These are phyloP conservation scores for Ceratobasidium sp. DNA, from an alignment of 1,284 basidiomycete genomes.

Conservation along the genomic window DNA sequence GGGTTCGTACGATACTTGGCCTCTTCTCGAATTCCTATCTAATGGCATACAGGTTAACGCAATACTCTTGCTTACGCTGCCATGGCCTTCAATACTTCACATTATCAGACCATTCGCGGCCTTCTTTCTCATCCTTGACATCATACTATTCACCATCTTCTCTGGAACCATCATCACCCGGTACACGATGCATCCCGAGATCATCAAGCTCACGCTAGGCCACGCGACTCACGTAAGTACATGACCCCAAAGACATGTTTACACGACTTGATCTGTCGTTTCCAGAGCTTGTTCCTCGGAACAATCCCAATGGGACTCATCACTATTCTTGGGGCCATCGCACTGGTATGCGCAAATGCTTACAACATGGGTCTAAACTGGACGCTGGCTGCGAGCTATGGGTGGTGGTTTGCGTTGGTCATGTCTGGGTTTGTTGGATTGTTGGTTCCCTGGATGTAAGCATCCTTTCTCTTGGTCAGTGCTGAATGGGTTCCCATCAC, in stretches of 20 bases:
- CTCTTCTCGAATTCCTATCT: background rate
- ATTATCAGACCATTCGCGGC: constrained; percentile 28
- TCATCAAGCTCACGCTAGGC: constrained; percentile 26
- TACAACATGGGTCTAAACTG: constrained; percentile 18
- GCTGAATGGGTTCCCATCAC: background rate
- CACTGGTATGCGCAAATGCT: constrained; percentile 25
- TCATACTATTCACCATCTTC: constrained; percentile 16
- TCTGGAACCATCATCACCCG: constrained; percentile 17
- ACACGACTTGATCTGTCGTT: background rate
- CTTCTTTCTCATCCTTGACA: constrained; percentile 23
- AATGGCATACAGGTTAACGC: constrained; percentile 8
- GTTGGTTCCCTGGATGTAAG: constrained; percentile 35
- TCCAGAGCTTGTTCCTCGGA: constrained; percentile 32
- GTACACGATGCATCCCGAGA: constrained; percentile 33
- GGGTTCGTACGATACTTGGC: background rate
- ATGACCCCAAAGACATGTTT: background rate
- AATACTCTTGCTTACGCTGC: constrained; percentile 17
- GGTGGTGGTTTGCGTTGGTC: constrained; percentile 36
- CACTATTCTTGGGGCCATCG: constrained; percentile 31
- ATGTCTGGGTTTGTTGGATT: constrained; percentile 31
- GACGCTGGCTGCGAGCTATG: constrained; percentile 31
- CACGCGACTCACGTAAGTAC: constrained; percentile 28
- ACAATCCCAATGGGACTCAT: constrained; percentile 35
- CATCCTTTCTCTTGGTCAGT: background rate
- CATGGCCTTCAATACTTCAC: constrained; percentile 34